Evolutionary conservation across 176 grass and related monocot genomes (phyloP).

Genomic region (Aegilops tauschii): DNA sequence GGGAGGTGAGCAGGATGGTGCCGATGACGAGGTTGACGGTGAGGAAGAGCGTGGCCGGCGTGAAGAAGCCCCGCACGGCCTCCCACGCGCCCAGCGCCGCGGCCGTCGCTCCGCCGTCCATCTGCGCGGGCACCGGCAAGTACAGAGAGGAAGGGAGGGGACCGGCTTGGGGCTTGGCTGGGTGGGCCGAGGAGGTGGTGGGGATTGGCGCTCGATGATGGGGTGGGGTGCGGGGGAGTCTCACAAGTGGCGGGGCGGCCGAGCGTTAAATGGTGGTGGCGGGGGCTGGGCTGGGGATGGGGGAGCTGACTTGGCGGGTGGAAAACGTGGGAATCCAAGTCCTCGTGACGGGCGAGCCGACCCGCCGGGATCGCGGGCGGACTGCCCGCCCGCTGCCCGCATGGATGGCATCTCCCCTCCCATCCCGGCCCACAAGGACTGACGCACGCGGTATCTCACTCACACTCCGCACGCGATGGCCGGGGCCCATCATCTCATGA

Average conservation of each 20-base stretch:
- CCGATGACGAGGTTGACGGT: constrained; percentile 91
- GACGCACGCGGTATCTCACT: background rate
- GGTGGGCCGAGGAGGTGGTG: background rate
- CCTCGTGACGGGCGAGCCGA: constrained; percentile 30
- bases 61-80: constrained; percentile 46
- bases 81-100: constrained; percentile 37
- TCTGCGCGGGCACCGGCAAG: background rate
- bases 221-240: background rate
- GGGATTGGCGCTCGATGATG: constrained; percentile 13
- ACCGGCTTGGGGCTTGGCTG: background rate
- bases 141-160: background rate
- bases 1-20: constrained; percentile 82
- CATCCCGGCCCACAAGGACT: background rate
- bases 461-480: background rate
- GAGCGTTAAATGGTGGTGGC: constrained; percentile 26
- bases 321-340: constrained; percentile 49
- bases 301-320: constrained; percentile 37
- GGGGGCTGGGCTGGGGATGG: background rate
- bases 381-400: background rate
- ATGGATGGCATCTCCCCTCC: too few relatives aligned
- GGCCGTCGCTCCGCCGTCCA: constrained; percentile 16
- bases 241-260: background rate
- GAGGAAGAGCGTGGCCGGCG: constrained; percentile 67
- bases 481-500: too few relatives aligned
- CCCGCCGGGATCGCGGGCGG: constrained; percentile 25